phyloP scores from a whole-genome alignment of 495 filamentous ascomycete genomes.

The Talaromyces thailandensis region DNA sequence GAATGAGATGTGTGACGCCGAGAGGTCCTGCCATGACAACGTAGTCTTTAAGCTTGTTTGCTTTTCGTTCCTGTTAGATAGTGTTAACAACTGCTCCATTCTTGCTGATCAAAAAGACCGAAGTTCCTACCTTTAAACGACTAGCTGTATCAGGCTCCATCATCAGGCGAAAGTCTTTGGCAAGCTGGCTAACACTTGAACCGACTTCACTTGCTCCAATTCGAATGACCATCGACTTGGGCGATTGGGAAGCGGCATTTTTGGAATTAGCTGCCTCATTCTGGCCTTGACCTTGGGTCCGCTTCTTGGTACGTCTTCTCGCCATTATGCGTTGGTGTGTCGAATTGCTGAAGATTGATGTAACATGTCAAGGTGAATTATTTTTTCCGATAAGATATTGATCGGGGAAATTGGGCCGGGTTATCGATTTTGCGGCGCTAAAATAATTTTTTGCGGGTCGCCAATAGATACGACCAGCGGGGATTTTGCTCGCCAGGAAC shows the following conservation, averaged over 20 bases:
- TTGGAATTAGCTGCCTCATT: slow-evolving; percentile 48
- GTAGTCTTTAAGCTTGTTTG: slow-evolving; percentile 86
- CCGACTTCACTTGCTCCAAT: slow-evolving; percentile 92
- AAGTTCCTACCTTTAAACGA: slow-evolving; percentile 54
- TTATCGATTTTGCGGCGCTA: slow-evolving; percentile 29
- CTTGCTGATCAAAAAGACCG: no score
- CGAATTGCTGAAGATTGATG: background rate
- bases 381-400: slow-evolving; percentile 32
- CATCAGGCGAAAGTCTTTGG: slow-evolving; percentile 81
- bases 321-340: slow-evolving; percentile 51
- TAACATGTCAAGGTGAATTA: background rate
- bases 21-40: slow-evolving; percentile 92
- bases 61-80: slow-evolving; percentile 62
- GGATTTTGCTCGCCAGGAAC: background rate
- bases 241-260: slow-evolving; percentile 47
- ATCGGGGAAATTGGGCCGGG: slow-evolving; percentile 23
- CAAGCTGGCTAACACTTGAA: slow-evolving; percentile 81
- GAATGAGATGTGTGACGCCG: slow-evolving; percentile 85
- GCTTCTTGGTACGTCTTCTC: slow-evolving; percentile 75
- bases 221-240: slow-evolving; percentile 97
- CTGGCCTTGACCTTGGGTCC: slow-evolving; percentile 67
- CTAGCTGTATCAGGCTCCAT: slow-evolving; percentile 94
- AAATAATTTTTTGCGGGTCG: slow-evolving; percentile 20
- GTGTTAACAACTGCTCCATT: slow-evolving; percentile 6
- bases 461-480: background rate